A percentile compares a stretch with the other conserved stretches of the same genome.
Conservation (phyloP, 768 basidiomycete genomes). For the Tylopilus felleus region DNA sequence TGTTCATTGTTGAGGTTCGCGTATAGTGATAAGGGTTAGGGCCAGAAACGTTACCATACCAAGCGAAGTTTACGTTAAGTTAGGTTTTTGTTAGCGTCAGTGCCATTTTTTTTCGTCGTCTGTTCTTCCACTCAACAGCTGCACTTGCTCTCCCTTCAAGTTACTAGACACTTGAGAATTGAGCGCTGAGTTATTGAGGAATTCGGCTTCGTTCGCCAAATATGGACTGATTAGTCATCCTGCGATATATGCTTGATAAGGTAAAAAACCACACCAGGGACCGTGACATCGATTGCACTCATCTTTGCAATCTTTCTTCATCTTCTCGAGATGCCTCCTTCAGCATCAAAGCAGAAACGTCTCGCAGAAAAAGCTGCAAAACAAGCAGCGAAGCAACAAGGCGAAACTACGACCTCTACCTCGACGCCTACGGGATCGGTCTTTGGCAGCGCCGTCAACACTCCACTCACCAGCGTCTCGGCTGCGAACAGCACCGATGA, state of each 20-base stretch:
- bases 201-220: too few relatives aligned
- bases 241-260: constrained; percentile 16
- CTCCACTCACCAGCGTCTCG: constrained; percentile 80
- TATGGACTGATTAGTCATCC: constrained; percentile 26
- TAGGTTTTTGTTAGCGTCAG: too few relatives aligned
- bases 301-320: constrained; percentile 3
- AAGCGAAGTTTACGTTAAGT: too few relatives aligned
- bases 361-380: constrained; percentile 93
- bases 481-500: constrained; percentile 81
- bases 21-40: too few relatives aligned
- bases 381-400: constrained; percentile 55
- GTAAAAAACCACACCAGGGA: constrained; percentile 1
- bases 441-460: constrained; percentile 61
- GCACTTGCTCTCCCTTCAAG: not conserved
- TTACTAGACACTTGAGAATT: too few relatives aligned
- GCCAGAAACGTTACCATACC: too few relatives aligned
- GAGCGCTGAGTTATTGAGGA: too few relatives aligned
- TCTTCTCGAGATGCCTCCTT: constrained; percentile 58
- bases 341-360: constrained; percentile 87
- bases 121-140: too few relatives aligned
- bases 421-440: constrained; percentile 65
- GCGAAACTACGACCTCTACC: constrained; percentile 45
- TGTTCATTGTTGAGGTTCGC: too few relatives aligned
- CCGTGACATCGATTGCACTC: constrained; percentile 29
- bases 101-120: too few relatives aligned